These are phyloP conservation scores for sweet orange (Citrus sinensis) DNA, from an alignment of 345 rosid genomes.

Conservation along the genomic window DVS_A1.0 CM039163.1:37519001-37519500, in stretches of 20 bases:
- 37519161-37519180: slow-evolving; percentile 9
- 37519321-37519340: not conserved
- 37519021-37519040: too few relatives aligned
- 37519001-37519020: too few relatives aligned
- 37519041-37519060: too few relatives aligned
- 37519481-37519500: too few relatives aligned
- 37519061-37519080: too few relatives aligned
- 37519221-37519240: slow-evolving; percentile 10
- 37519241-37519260: not conserved
- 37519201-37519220: slow-evolving; percentile 17
- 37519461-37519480: not conserved
- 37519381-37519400: accelerated
- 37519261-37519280: not conserved
- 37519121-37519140: too few relatives aligned
- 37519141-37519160: not conserved
- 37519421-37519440: accelerated
- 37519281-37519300: not conserved
- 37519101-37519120: too few relatives aligned
- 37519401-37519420: accelerated
- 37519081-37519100: too few relatives aligned
- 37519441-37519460: accelerated
- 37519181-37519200: slow-evolving; percentile 20
- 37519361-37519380: accelerated
- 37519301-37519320: not conserved
- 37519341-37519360: too few relatives aligned